Base-by-base conservation (phyloP, 1,284 basidiomycete species). In the Cryptococcus amylolentus region DNA sequence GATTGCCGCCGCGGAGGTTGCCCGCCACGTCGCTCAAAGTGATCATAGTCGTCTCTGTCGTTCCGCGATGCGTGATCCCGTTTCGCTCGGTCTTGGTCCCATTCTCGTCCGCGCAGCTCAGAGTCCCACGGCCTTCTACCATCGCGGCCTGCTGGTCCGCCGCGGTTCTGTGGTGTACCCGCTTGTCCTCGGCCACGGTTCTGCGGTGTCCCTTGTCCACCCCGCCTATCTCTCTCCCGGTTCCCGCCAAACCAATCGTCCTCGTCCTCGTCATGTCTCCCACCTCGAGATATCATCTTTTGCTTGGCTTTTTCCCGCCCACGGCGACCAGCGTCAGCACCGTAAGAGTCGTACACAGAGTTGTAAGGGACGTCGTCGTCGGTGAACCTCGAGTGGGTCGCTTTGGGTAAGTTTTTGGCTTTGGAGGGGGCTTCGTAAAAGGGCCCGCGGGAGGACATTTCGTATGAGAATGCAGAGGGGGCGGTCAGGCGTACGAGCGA, bases 391-490 rank as follows among this genome's bases (percentile, higher is more conserved):
- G 51, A 55, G 54, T 72, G 71, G 0, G 56, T 67, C 6, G 58
- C 59, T 38, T 45, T 48, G 12, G 60, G 52, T 9, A 54, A 45
- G 50, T 49, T 14, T 44, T 20, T 10, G 49, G 37, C 26, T 16
- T 40, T 39, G 38, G 56, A 9, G 23, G 55, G 16, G 47, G 51
- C 10, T 18, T 46, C 45, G 44, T 79, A 84, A 75, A 89, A 94
- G 5, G 91, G 91, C 0, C 91, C 89, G 0, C 83, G 80, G 49
- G 82, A 80, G 10, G 84, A 80, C 67, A 88, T 88, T 66, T 84
- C 80, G 26, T 78, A 73, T 61, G 88, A 84, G 73, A 94, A 95
- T 2, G 90, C 89, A 3, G 88, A 89, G 14, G 82, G 81, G 62
- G 87, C 84, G 40, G 75, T 71, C 0, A 85, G 81, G 40, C 78